Base-by-base conservation (phyloP, 2,329 filamentous ascomycete genomes). In the Penicillium aurantiogriseum region DNA sequence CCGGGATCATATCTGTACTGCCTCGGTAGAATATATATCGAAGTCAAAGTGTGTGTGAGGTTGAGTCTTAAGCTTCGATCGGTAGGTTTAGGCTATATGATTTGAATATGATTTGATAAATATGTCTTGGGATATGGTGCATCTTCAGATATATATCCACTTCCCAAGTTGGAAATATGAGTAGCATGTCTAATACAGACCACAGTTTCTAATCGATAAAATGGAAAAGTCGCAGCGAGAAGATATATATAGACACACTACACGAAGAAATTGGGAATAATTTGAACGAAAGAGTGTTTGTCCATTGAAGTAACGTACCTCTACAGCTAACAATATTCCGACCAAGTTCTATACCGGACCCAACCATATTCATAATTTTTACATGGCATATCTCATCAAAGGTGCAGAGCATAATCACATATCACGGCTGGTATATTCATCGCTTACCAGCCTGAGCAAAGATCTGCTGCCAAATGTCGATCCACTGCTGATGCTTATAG, bases 401-500 rank as follows among this genome's bases (percentile, higher is more conserved):
- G 21, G 39, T 27, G 21, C 21, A 25, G 21, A 15, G 52, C 46
- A 51, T 43, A 51, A 35, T n/a, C 42, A 52, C 51, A 33, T 27
- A 25, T 21, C 33, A 47, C 10, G n/a, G 17, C n/a, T 27, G 27
- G 15, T 42, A 36, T 31, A 35, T 42, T 56, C 48, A 64, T 23
- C 66, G 60, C 55, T 71, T 69, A 39, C 61, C 65, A 40, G 64
- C 69, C 51, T 66, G 67, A 17, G 80, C 77, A 67, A 90, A 91
- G 5, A 92, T 82, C 53, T 80, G 81, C 74, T 90, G 86, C 88
- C 88, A 92, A 27, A 89, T 79, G 52, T 88, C 87, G 50, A 92
- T 77, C 88, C 89, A 91, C 66, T 85, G 85, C 72, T 87, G 83
- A 66, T 91, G 88, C 68, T 89, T 86, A 25, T 83, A 78, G 0